These are phyloP conservation scores for Neopestalotiopsis sp. DNA, from an alignment of 2,329 filamentous ascomycete genomes.

Conservation along the genomic window DNA sequence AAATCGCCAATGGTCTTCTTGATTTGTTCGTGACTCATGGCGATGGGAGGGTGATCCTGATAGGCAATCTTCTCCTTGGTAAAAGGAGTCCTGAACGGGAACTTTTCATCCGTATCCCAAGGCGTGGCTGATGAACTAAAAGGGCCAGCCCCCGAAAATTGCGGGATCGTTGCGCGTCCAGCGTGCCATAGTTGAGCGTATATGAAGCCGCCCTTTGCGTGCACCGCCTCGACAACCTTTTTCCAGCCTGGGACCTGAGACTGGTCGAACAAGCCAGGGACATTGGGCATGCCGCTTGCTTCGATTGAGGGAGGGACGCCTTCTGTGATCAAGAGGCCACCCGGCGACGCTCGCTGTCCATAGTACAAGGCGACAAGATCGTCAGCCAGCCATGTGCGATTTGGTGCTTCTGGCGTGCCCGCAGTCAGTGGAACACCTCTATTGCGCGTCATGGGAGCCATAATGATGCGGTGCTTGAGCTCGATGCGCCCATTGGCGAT, in stretches of 20 bases:
- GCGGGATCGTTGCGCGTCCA: conserved; percentile 47
- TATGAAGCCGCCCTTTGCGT: conserved; percentile 62
- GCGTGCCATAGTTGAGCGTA: conserved; percentile 67
- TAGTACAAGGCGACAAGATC: conserved; percentile 49
- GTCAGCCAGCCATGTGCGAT: conserved; percentile 54
- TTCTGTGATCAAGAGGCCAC: conserved; percentile 50
- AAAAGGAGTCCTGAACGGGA: conserved; percentile 26
- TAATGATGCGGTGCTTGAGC: conserved; percentile 56
- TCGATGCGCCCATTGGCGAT: conserved; percentile 47
- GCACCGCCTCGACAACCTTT: conserved; percentile 62
- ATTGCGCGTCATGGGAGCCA: conserved; percentile 59
- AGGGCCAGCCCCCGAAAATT: conserved; percentile 24
- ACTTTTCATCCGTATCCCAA: conserved; percentile 29
- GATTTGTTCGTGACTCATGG: conserved; percentile 41
- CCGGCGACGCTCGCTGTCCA: conserved; percentile 43
- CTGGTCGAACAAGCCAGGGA: conserved; percentile 60
- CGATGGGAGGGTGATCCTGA: conserved; percentile 42
- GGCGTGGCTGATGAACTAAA: conserved; percentile 22
- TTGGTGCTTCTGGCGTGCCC: conserved; percentile 53
- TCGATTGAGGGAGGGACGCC: conserved; percentile 53
- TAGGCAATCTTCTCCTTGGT: conserved; percentile 24
- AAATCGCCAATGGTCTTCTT: conserved; percentile 32
- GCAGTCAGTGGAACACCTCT: conserved; percentile 50
- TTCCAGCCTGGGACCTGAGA: conserved; percentile 63
- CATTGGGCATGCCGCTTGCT: conserved; percentile 42